Base-by-base conservation (phyloP, 495 filamentous ascomycete genomes). In the Apiosordaria backusii region DNA sequence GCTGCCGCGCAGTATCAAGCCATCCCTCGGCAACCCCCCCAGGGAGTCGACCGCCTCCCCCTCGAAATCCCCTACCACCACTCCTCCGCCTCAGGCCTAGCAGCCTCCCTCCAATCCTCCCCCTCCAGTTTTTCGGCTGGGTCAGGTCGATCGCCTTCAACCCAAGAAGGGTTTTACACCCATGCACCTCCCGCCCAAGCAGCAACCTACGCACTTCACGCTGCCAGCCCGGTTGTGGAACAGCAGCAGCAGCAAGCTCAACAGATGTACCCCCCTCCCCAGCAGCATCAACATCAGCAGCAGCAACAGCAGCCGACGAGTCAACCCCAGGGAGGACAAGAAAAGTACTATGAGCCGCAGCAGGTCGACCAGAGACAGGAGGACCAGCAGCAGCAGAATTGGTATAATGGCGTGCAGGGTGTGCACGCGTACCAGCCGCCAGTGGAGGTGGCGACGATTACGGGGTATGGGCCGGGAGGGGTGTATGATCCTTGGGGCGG, bases 61-160 rank as follows among this genome's bases (percentile, higher is more conserved):
- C 77, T 81, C 50, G 80, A 84, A 61, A 80, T 79, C 22, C 68
- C 68, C n/a, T 82, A 79, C 57, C 73, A 74, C 7, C 70, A 72
- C 4, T n/a, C 35, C 10, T 45, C 35, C 35, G 72, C 74, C 40
- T 65, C 72, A 22, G 74, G 71, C 40, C 74, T 79, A 62, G 66
- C 76, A 6, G 70, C 68, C 24, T 73, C 80, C 50, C 71, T 81
- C 22, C 81, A 83, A 57, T 80, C 70, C 67, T 85, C 83, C 69
- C 83, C 85, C 7, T 78, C 76, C 63, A 80, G 76, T 65, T 85
- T 81, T 72, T 85, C 84, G 5, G 74, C 77, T 16, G 79, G 76
- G 16, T 75, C 77, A 5, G 77, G 74, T 29, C 73, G 75, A 25
- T 82, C 79, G 50, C 77, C 82, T 6, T 74, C 80, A 4, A 72